phyloP scores from a whole-genome alignment of 1,284 basidiomycete genomes.

The Ustilago shanxiensis region DNA sequence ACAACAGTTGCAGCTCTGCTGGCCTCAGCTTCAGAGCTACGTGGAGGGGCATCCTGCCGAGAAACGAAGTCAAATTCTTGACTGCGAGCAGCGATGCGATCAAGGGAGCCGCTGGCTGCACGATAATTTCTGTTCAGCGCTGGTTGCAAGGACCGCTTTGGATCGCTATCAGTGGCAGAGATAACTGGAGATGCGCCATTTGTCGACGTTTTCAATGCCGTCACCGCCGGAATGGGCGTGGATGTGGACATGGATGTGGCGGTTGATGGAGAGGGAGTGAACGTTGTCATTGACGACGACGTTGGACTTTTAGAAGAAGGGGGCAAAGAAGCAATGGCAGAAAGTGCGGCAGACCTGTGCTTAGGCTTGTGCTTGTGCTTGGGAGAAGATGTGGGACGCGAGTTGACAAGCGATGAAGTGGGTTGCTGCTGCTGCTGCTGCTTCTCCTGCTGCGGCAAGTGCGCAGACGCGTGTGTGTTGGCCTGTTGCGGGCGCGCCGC shows the following conservation, averaged over 20 bases:
- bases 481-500: slow-evolving; percentile 2
- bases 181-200: neutral
- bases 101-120: slow-evolving; percentile 16
- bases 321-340: slow-evolving; percentile 14
- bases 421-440: slow-evolving; percentile 8
- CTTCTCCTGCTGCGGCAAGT: slow-evolving; percentile 14
- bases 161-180: neutral
- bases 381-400: slow-evolving; percentile 12
- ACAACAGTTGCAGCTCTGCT: neutral
- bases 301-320: neutral
- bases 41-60: neutral
- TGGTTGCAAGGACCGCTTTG: neutral
- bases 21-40: neutral
- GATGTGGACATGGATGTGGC: neutral
- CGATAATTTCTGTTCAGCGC: neutral
- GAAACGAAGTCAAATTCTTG: neutral
- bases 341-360: slow-evolving; percentile 2
- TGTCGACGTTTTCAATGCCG: neutral
- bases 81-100: slow-evolving; percentile 10
- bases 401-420: neutral
- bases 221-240: neutral
- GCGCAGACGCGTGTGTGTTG: slow-evolving; percentile 9
- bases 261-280: neutral
- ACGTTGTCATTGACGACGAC: neutral
- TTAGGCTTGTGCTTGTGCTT: neutral